A percentile compares a stretch with the other conserved stretches of the same genome.
phyloP scores from a whole-genome alignment of 192 early-diverging fungal species.

The Coemansia sp. region DNA sequence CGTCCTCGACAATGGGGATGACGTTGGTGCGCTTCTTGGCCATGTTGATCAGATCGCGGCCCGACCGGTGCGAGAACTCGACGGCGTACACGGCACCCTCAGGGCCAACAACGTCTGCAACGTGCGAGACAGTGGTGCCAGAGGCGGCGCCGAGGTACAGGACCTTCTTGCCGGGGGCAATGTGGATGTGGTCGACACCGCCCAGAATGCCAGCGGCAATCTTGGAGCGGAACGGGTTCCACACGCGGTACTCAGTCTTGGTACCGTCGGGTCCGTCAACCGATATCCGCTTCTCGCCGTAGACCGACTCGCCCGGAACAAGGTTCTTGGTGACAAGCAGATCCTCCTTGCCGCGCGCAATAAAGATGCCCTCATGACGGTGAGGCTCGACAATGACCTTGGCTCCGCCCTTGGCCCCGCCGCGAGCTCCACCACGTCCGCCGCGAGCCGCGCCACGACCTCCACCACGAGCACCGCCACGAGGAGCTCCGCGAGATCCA shows the following conservation, averaged over 20 bases:
- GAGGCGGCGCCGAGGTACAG: constrained; percentile 95
- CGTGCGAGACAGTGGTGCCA: constrained; percentile 94
- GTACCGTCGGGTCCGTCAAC: constrained; percentile 92
- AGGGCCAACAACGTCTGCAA: constrained; percentile 95
- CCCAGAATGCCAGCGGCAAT: constrained; percentile 95
- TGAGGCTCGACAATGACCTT: constrained; percentile 98
- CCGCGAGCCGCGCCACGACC: constrained; percentile 51
- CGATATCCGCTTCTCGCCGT: constrained; percentile 97
- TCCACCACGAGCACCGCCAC: constrained; percentile 26
- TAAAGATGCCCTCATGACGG: constrained; percentile 92
- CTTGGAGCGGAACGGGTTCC: constrained; percentile 99
- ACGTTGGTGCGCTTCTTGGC: constrained; percentile 99
- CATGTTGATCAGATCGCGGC: constrained; percentile 99
- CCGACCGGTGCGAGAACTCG: constrained; percentile 98
- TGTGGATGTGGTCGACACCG: constrained; percentile 93
- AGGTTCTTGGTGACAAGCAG: constrained; percentile 98
- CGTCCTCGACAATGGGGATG: constrained; percentile 99
- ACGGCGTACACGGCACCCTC: constrained; percentile 97
- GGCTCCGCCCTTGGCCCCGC: constrained; percentile 83
- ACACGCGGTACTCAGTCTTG: constrained; percentile 98
- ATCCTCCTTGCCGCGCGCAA: constrained; percentile 99
- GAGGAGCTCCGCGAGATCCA: constrained; percentile 49
- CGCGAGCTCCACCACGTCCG: constrained; percentile 60
- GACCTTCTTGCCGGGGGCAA: constrained; percentile 94
- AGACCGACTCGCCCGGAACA: constrained; percentile 94